Conservation (phyloP, 1,284 basidiomycete species). For the Entoloma clypeatum region DNA sequence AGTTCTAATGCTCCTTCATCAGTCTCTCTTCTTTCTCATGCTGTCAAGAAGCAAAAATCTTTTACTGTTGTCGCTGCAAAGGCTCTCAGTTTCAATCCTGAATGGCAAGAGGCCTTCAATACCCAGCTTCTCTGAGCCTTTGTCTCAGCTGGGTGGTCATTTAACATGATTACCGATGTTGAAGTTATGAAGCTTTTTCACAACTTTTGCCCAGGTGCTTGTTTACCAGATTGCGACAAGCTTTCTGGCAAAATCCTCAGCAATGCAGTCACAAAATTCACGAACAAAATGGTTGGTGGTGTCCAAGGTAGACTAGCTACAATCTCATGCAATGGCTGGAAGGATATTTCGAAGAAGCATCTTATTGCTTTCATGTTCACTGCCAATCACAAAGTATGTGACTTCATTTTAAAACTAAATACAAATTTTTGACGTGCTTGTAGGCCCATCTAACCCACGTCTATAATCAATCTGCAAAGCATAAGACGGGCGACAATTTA, state of each 20-base stretch:
- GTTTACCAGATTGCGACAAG: slow-evolving; percentile 1
- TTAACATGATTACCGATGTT: slow-evolving; percentile 3
- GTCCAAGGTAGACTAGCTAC: slow-evolving; percentile 1
- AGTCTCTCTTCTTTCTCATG: not conserved
- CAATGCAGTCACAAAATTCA: not conserved
- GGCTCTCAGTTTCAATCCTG: slow-evolving; percentile 2
- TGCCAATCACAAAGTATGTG: slow-evolving; percentile 5
- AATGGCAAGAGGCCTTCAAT: slow-evolving; percentile 3
- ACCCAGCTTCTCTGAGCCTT: slow-evolving; percentile 5
- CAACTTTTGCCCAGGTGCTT: not conserved
- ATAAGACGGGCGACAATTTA: slow-evolving; percentile 7
- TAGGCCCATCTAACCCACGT: slow-evolving; percentile 9
- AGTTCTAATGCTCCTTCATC: not conserved
- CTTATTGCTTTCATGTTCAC: slow-evolving; percentile 9
- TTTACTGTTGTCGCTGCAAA: slow-evolving; percentile 9
- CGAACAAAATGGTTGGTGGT: not conserved
- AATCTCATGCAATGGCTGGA: slow-evolving; percentile 3
- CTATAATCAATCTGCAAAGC: slow-evolving; percentile 6
- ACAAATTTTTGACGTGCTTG: not conserved
- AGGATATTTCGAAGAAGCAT: slow-evolving; percentile 8
- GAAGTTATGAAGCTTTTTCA: slow-evolving; percentile 6
- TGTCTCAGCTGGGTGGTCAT: slow-evolving; percentile 9
- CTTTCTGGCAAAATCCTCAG: slow-evolving; percentile 1
- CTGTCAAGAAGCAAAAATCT: slow-evolving; percentile 1
- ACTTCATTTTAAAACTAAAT: not conserved